Conservation (phyloP, 257 asterid species). For the Solanum verrucosum region DNA sequence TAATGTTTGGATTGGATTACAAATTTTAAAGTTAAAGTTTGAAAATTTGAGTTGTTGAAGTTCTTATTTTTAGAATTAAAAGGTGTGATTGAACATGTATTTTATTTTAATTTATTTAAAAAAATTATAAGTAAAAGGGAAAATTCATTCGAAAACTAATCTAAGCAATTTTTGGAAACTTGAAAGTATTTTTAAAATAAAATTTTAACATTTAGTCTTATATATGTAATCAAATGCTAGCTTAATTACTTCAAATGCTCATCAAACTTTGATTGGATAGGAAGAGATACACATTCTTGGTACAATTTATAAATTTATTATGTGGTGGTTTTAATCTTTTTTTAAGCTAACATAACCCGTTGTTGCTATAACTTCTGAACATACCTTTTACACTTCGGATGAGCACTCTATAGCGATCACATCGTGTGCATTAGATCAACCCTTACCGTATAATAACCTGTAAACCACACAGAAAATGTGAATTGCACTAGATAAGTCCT, state of each 20-base stretch:
- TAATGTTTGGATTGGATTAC: neutral
- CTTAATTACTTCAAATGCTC: neutral
- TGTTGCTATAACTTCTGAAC: too few species aligned
- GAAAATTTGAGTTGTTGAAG: neutral
- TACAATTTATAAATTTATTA: too few species aligned
- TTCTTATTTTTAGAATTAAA: neutral
- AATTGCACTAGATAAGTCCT: too few species aligned
- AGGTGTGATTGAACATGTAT: neutral
- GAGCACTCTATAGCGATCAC: too few species aligned
- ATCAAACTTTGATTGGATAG: neutral
- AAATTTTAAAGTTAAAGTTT: neutral
- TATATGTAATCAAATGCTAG: neutral
- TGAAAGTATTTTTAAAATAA: fast-evolving
- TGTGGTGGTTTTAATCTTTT: neutral
- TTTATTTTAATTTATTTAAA: neutral
- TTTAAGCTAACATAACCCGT: too few species aligned
- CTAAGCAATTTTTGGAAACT: neutral
- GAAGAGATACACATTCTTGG: neutral
- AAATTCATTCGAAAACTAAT: neutral
- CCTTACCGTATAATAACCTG: too few species aligned
- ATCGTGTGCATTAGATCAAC: too few species aligned
- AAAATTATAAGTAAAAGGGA: neutral
- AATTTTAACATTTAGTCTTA: neutral
- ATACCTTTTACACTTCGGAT: too few species aligned
- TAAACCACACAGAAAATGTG: fast-evolving